phyloP scores from a whole-genome alignment of 371 early-diverging fungal genomes.

The Actinomortierella ambigua region DNA sequence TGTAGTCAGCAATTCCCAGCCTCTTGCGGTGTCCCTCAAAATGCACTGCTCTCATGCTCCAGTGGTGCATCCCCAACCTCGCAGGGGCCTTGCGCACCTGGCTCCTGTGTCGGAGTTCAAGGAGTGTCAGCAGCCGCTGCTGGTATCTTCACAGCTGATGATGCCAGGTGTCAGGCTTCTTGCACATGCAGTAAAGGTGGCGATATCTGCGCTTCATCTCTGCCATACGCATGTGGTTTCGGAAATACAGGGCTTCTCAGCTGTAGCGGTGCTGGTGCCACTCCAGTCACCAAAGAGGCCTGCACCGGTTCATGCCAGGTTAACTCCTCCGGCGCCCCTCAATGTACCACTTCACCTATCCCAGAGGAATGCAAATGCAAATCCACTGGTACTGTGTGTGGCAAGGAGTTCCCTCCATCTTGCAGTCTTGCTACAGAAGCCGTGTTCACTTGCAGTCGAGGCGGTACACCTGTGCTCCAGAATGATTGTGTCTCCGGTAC shows the following conservation, averaged over 20 bases:
- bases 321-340: background rate
- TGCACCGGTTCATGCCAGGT: too few relatives aligned
- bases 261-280: background rate
- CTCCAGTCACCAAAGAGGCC: background rate
- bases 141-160: too few relatives aligned
- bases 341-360: background rate
- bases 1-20: constrained; percentile 3
- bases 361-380: constrained; percentile 8
- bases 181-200: too few relatives aligned
- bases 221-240: too few relatives aligned
- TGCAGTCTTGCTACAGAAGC: constrained; percentile 1
- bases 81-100: background rate
- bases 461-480: background rate
- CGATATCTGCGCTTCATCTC: too few relatives aligned
- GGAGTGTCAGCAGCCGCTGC: too few relatives aligned
- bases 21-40: background rate
- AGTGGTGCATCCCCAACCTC: background rate
- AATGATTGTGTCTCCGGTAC: too few relatives aligned
- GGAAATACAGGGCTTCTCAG: too few relatives aligned
- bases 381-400: constrained; percentile 3
- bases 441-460: constrained; percentile 6
- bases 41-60: too few relatives aligned
- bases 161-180: too few relatives aligned
- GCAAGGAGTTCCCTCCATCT: constrained; percentile 7
- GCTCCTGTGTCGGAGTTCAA: background rate